Conservation (phyloP, 2,329 filamentous ascomycete genomes). For the Cordyceps cateniannulata region DNA sequence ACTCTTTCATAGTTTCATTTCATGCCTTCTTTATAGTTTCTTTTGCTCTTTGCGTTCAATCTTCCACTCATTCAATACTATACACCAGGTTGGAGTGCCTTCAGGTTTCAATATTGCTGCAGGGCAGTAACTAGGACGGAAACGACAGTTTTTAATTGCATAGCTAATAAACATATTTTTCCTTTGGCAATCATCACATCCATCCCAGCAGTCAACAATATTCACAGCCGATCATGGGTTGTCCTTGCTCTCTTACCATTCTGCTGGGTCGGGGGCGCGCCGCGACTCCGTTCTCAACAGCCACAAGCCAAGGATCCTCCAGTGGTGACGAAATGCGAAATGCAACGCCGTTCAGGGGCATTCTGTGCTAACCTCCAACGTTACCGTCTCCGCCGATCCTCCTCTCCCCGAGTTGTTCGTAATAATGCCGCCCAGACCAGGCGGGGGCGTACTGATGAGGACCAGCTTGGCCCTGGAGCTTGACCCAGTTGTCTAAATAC, state of each 20-base stretch:
- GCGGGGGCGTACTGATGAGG: too few relatives aligned
- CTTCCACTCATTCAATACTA: not conserved
- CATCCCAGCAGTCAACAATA: too few relatives aligned
- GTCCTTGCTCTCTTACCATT: too few relatives aligned
- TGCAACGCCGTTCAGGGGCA: not conserved
- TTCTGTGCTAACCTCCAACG: not conserved
- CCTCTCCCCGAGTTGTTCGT: not conserved
- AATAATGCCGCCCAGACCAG: not conserved
- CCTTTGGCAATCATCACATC: too few relatives aligned
- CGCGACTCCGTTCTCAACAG: not conserved
- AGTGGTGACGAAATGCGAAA: not conserved
- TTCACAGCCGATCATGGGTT: too few relatives aligned
- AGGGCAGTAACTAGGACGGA: too few relatives aligned
- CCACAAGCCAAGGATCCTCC: not conserved
- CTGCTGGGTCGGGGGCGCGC: not conserved
- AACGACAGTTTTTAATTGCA: too few relatives aligned
- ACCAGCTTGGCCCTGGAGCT: too few relatives aligned
- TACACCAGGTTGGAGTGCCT: too few relatives aligned
- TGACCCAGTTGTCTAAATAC: too few relatives aligned
- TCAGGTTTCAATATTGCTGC: too few relatives aligned
- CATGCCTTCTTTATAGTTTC: not conserved
- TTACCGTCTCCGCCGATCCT: not conserved
- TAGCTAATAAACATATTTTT: too few relatives aligned
- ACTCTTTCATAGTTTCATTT: not conserved
- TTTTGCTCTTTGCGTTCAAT: not conserved